Evolutionary conservation across 2,329 filamentous ascomycete species (phyloP).

Genomic region (Fusarium continuum): DNA sequence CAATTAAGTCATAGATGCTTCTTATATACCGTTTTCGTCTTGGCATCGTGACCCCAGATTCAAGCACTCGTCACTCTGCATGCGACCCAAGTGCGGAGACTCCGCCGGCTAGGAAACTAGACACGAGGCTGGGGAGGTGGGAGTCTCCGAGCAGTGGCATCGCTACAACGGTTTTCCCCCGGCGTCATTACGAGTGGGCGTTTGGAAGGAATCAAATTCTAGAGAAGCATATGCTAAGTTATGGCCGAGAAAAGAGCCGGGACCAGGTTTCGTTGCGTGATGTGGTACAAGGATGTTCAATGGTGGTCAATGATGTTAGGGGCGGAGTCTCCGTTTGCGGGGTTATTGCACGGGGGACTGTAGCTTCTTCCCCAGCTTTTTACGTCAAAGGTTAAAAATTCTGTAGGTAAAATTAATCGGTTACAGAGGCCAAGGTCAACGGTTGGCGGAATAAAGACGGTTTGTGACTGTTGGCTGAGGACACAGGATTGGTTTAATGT

Average conservation of each 20-base stretch:
- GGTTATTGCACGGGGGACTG: not conserved
- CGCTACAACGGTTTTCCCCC: not conserved
- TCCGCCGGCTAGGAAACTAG: constrained; percentile 1
- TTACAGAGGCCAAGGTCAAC: not conserved
- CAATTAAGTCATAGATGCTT: not conserved
- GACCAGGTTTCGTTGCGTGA: constrained; percentile 13
- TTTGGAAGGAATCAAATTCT: not conserved
- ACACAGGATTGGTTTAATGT: constrained; percentile 8
- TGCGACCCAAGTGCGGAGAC: constrained; percentile 15
- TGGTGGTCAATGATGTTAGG: not conserved
- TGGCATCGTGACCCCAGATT: not conserved
- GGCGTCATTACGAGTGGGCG: not conserved
- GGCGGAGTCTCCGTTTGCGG: constrained; percentile 22
- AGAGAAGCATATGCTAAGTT: not conserved
- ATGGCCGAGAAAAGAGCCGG: constrained; percentile 36
- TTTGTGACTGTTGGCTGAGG: not conserved
- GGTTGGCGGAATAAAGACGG: not conserved
- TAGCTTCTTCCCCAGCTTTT: constrained; percentile 9
- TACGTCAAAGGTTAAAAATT: not conserved
- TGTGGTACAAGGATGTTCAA: constrained; percentile 6
- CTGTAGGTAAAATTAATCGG: constrained; percentile 11
- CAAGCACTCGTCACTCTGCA: constrained; percentile 10
- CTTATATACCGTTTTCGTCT: constrained; percentile 15
- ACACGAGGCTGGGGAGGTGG: not conserved
- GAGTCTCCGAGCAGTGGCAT: not conserved